Evolutionary conservation across 805 yeast species (phyloP).

Genomic region (Candida railenensis): DNA sequence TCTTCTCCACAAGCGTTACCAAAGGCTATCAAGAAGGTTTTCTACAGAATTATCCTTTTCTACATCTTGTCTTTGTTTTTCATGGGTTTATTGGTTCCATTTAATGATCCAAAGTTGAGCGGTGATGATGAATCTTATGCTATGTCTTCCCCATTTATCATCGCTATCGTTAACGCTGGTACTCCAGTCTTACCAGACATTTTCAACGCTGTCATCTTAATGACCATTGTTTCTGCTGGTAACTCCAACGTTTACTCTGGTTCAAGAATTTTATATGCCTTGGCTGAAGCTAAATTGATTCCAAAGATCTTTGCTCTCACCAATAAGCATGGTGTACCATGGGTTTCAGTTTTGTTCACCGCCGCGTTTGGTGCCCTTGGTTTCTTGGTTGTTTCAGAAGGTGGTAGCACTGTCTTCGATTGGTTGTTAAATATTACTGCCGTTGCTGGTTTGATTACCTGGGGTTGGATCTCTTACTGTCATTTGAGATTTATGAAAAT

Average conservation of each 20-base stretch:
- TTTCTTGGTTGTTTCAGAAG: constrained; percentile 52
- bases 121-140: constrained; percentile 32
- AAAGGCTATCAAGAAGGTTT: constrained; percentile 67
- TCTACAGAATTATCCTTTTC: constrained; percentile 62
- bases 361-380: constrained; percentile 64
- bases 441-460: constrained; percentile 71
- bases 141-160: constrained; percentile 63
- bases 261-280: constrained; percentile 64
- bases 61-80: constrained; percentile 66
- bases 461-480: constrained; percentile 64
- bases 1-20: constrained; percentile 71
- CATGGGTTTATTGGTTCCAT: constrained; percentile 71
- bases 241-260: constrained; percentile 74
- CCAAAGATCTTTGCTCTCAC: constrained; percentile 51
- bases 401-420: constrained; percentile 59
- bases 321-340: constrained; percentile 62
- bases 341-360: constrained; percentile 53
- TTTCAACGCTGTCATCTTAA: constrained; percentile 67
- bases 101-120: constrained; percentile 55
- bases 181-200: constrained; percentile 65
- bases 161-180: constrained; percentile 69
- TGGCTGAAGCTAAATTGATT: constrained; percentile 59
- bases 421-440: constrained; percentile 79
- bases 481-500: constrained; percentile 72
- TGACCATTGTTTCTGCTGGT: constrained; percentile 75